Evolutionary conservation across 805 yeast species (phyloP).

Genomic region (Tetrapisispora nanseiensis): DNA sequence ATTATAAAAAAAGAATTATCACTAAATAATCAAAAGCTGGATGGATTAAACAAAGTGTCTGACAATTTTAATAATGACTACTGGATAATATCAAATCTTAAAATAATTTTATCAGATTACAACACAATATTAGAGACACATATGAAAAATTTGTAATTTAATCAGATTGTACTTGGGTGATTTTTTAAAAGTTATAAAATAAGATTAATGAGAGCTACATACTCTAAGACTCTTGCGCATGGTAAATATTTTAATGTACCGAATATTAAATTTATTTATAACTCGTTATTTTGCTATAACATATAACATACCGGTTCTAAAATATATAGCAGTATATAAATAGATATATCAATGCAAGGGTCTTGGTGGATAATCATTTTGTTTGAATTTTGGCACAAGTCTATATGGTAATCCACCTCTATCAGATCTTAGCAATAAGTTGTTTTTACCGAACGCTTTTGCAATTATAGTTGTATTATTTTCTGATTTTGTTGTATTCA

Average conservation of each 20-base stretch:
- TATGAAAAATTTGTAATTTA: not conserved
- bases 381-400: slow-evolving; percentile 24
- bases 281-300: not conserved
- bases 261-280: no score
- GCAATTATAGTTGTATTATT: slow-evolving; percentile 19
- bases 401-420: slow-evolving; percentile 31
- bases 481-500: slow-evolving; percentile 4
- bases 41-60: not conserved
- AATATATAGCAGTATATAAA: not conserved
- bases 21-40: not conserved
- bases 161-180: no score
- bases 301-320: not conserved
- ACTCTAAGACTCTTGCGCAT: no score
- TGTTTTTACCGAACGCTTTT: slow-evolving; percentile 28
- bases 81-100: slow-evolving; percentile 10
- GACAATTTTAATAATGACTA: not conserved
- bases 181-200: no score
- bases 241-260: no score
- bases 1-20: slow-evolving; percentile 1
- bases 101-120: slow-evolving; percentile 15
- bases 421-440: slow-evolving; percentile 23
- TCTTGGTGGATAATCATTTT: slow-evolving; percentile 23
- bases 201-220: no score
- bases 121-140: not conserved
- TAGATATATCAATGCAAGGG: slow-evolving; percentile 6